Evolutionary conservation across 2,329 filamentous ascomycete genomes (phyloP).

Genomic region (Monosporascus sp.): DNA sequence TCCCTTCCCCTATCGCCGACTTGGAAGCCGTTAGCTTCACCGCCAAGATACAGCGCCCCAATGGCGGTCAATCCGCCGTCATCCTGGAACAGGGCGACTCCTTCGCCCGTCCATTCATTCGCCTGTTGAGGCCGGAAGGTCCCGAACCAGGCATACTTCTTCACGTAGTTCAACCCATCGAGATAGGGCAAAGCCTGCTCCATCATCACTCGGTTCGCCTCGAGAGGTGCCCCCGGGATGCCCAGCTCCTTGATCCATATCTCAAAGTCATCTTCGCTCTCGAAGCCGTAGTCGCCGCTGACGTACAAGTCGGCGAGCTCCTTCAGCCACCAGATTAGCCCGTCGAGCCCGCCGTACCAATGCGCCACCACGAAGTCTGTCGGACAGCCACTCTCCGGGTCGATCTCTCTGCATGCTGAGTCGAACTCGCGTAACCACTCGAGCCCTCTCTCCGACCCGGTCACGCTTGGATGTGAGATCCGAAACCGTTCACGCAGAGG

Average conservation of each 20-base stretch:
- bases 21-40: slow-evolving; percentile 32
- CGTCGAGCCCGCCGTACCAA: slow-evolving; percentile 35
- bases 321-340: slow-evolving; percentile 31
- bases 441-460: slow-evolving; percentile 32
- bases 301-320: slow-evolving; percentile 16
- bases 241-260: slow-evolving; percentile 39
- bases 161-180: slow-evolving; percentile 28
- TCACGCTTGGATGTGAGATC: slow-evolving; percentile 37
- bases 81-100: slow-evolving; percentile 31
- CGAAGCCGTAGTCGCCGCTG: slow-evolving; percentile 28
- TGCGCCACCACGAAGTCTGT: slow-evolving; percentile 37
- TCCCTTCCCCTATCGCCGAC: slow-evolving; percentile 22
- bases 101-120: slow-evolving; percentile 35
- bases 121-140: slow-evolving; percentile 32
- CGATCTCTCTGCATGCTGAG: slow-evolving; percentile 34
- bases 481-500: slow-evolving; percentile 32
- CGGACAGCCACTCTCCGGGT: slow-evolving; percentile 30
- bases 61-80: slow-evolving; percentile 34
- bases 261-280: slow-evolving; percentile 12
- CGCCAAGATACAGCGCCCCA: slow-evolving; percentile 34
- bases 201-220: slow-evolving; percentile 34
- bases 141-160: slow-evolving; percentile 38
- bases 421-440: slow-evolving; percentile 37
- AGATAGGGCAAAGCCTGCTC: slow-evolving; percentile 32
- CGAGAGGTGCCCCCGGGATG: slow-evolving; percentile 28